These are phyloP conservation scores for Neurospora pannonica DNA, from an alignment of 495 filamentous ascomycete species.

Conservation along the genomic window DNA sequence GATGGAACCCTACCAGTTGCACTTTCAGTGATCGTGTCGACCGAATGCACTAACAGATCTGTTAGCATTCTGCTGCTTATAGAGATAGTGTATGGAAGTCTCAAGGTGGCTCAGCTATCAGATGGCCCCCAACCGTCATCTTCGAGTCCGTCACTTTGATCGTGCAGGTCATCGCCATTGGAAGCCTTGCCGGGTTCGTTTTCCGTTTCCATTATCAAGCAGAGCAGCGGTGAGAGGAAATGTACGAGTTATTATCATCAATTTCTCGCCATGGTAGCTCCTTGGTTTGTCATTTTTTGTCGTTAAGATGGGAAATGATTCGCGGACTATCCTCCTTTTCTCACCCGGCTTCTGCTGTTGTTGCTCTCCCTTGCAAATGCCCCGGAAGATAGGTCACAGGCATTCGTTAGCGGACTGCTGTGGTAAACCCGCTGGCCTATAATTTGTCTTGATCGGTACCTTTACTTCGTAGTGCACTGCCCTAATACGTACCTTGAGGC, in stretches of 20 bases:
- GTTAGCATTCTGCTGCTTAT: not conserved
- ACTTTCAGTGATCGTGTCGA: not conserved
- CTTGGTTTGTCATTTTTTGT: not conserved
- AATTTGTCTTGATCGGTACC: not conserved
- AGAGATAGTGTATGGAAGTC: not conserved
- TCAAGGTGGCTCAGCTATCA: not conserved
- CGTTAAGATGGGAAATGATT: not conserved
- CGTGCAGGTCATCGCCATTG: not conserved
- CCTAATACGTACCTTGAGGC: not conserved
- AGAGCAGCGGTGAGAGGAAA: not conserved
- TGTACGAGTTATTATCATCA: not conserved
- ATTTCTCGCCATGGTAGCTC: not conserved
- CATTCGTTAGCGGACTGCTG: not conserved
- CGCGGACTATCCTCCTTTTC: not conserved
- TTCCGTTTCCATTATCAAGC: not conserved
- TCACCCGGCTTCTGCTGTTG: not conserved
- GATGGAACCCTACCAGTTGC: not conserved
- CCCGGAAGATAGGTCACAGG: not conserved
- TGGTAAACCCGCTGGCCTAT: no score
- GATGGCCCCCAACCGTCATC: not conserved
- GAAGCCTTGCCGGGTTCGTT: not conserved
- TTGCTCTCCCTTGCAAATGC: not conserved
- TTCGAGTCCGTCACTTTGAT: not conserved
- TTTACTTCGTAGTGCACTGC: not conserved
- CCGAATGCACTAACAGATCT: not conserved